phyloP scores from a whole-genome alignment of 805 yeast species.

The Starmerella sirachaensis region DNA sequence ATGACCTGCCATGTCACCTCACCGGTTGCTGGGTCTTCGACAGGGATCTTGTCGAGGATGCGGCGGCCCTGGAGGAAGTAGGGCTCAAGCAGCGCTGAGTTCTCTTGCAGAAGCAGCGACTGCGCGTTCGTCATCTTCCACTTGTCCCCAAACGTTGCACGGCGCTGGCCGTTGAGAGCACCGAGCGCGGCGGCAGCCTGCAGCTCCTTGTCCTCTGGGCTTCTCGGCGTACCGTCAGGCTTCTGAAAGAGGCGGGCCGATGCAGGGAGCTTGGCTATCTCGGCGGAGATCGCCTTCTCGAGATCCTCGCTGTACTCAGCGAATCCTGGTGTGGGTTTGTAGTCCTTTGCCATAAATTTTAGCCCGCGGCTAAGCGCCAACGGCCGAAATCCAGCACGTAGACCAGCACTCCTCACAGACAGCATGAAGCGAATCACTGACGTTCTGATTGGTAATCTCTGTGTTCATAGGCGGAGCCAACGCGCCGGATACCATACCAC shows the following conservation, averaged over 20 bases:
- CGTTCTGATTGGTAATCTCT: slow-evolving; percentile 6
- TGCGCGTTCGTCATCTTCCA: slow-evolving; percentile 42
- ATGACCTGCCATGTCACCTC: slow-evolving; percentile 68
- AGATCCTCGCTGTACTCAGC: slow-evolving; percentile 38
- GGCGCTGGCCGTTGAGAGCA: slow-evolving; percentile 43
- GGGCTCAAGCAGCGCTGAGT: slow-evolving; percentile 47
- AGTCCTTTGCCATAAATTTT: slow-evolving; percentile 25
- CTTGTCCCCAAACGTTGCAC: slow-evolving; percentile 39
- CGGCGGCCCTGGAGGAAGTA: slow-evolving; percentile 44
- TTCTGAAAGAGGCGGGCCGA: slow-evolving; percentile 57
- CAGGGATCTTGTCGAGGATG: slow-evolving; percentile 74
- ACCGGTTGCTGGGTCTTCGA: slow-evolving; percentile 66
- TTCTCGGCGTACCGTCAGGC: slow-evolving; percentile 63
- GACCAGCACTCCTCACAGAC: not conserved
- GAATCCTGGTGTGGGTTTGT: slow-evolving; percentile 29
- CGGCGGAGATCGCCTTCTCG: slow-evolving; percentile 29
- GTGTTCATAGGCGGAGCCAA: not conserved
- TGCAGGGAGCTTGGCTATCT: slow-evolving; percentile 51
- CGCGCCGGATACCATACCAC: not conserved
- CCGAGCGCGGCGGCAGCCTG: slow-evolving; percentile 62
- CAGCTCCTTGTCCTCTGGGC: slow-evolving; percentile 57
- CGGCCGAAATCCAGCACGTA: not conserved
- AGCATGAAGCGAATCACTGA: slow-evolving; percentile 1
- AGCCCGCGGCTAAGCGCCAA: slow-evolving; percentile 16
- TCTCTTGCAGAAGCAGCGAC: slow-evolving; percentile 44